phyloP scores from a whole-genome alignment of 2,329 filamentous ascomycete species.

The Fusarium incarnatum region DNA sequence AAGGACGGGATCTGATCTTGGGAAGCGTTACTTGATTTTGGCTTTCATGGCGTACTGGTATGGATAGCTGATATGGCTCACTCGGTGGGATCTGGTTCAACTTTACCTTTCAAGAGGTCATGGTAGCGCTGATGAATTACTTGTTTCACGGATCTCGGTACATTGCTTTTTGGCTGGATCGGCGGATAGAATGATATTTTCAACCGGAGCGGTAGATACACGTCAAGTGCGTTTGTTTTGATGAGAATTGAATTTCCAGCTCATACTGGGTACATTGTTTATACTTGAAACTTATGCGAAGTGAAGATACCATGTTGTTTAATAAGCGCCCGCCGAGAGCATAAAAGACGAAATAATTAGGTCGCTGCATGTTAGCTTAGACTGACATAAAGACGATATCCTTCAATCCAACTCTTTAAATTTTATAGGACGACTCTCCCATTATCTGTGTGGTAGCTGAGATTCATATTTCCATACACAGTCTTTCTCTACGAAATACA shows the following conservation, averaged over 20 bases:
- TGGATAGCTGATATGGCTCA: constrained; percentile 23
- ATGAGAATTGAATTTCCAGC: background rate
- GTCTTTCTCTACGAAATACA: too few species aligned
- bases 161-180: constrained; percentile 17
- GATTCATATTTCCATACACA: too few species aligned
- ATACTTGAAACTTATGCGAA: background rate
- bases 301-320: background rate
- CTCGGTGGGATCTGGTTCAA: constrained; percentile 12
- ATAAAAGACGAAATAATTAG: background rate
- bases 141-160: constrained; percentile 8
- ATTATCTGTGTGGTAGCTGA: too few species aligned
- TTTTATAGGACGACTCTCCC: too few species aligned
- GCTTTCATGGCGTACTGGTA: constrained; percentile 39
- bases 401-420: background rate
- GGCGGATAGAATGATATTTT: constrained; percentile 30
- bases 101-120: constrained; percentile 9
- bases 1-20: constrained; percentile 17
- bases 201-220: background rate
- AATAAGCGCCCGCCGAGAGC: too few species aligned
- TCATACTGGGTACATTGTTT: background rate
- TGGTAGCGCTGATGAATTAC: constrained; percentile 13
- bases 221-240: background rate
- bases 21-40: constrained; percentile 31
- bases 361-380: background rate
- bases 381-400: background rate